Evolutionary conservation across 257 asterid genomes (phyloP), one percentile per base, ranked within the genome.

Genomic region (Ophiorrhiza pumila): DNA sequence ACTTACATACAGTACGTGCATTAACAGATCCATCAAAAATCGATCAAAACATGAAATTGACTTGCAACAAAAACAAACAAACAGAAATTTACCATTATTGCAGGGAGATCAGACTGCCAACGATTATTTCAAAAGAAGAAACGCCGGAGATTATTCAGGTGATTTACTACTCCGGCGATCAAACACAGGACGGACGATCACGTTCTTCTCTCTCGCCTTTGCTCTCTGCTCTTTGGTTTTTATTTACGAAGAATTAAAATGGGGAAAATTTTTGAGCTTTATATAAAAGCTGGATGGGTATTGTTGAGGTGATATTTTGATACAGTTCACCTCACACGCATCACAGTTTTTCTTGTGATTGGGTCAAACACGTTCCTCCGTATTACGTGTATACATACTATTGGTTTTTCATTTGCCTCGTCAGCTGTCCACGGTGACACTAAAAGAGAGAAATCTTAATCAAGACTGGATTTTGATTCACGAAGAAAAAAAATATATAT

Each of bases 71-170:
- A 6, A 18, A 4, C 25, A 35, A 2, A 18, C 20, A 25, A 71
- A 11, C 35, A n/a, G 57, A 34, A 45, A 20, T 39, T 66, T 79
- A 88, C 91, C 94, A 88, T 88, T 71, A 31, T 77, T 25, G 65
- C 76, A 22, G 76, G 57, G 83, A 85, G 85, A 76, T 78, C 73
- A 61, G 81, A 10, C 52, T 45, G 49, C 75, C 34, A 37, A 56
- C 2, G 15, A 4, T 68, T 43, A 75, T 52, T 64, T 17, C 59
- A 58, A 76, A 71, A 1, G 34, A 45, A 27, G 35, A 66, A 64
- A 27, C 49, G 72, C 80, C 77, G 81, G 81, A 79, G 78, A 75
- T 64, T 69, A 57, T 71, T 74, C 65, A 42, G 68, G 68, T 27
- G 62, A 64, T 68, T 37, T n/a, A 58, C 81, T 65, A 81, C 81